A percentile compares a stretch with the other conserved stretches of the same genome.
Conservation (phyloP, 352 stramenopile genomes). For the Vaucheria bursata region DNA sequence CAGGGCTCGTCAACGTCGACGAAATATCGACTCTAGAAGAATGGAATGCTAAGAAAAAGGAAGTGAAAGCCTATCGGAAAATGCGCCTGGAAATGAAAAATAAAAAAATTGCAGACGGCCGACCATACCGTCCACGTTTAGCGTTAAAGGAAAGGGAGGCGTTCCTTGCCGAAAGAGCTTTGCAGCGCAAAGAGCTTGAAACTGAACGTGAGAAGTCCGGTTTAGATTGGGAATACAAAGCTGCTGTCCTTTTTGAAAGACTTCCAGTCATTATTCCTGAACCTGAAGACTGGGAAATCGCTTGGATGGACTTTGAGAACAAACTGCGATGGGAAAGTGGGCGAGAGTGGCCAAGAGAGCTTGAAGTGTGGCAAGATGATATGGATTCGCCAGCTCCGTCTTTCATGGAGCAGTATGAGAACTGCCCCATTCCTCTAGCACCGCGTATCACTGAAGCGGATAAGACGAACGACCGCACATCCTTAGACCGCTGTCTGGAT, state of each 20-base stretch:
- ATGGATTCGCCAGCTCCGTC: background rate
- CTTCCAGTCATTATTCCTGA: background rate
- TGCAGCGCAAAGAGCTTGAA: background rate
- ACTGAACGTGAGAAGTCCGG: background rate
- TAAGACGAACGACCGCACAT: background rate
- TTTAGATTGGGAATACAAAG: background rate
- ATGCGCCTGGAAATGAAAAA: background rate
- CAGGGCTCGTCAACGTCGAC: background rate
- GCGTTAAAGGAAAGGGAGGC: background rate
- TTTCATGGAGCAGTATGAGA: background rate
- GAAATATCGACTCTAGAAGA: background rate
- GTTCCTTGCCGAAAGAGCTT: background rate
- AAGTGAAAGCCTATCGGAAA: slow-evolving; percentile 1
- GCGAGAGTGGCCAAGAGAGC: background rate
- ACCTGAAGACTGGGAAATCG: background rate
- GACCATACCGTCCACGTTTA: background rate
- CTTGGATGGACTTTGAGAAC: slow-evolving; percentile 3
- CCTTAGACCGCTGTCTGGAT: background rate
- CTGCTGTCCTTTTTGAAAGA: background rate
- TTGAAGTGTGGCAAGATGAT: background rate
- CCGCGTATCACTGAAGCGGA: background rate
- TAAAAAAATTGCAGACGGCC: background rate
- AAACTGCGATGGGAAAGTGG: background rate
- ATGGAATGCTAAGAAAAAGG: background rate
- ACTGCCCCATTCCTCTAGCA: background rate